Percentiles rank a stretch among this genome's conserved stretches.
Conservation (phyloP, 257 asterid genomes). For the Rehmannia glutinosa region DNA sequence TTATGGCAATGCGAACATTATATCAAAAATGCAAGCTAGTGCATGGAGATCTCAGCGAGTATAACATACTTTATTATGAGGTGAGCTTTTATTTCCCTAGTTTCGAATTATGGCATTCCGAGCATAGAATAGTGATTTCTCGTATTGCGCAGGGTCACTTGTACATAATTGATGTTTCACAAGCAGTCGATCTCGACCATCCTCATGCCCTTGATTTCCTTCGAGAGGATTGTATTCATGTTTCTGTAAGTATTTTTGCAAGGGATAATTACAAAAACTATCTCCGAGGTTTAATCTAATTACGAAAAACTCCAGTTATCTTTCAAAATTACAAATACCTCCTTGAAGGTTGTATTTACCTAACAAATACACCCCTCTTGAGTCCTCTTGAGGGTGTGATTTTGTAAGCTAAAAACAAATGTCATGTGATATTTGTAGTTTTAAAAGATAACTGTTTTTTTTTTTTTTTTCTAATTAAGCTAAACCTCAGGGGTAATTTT, state of each 20-base stretch:
- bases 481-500: no score
- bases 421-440: no score
- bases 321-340: no score
- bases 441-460: no score
- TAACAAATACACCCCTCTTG: no score
- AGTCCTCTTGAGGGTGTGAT: no score
- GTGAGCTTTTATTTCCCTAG: conserved; percentile 28
- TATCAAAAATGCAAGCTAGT: conserved; percentile 97
- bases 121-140: conserved; percentile 4
- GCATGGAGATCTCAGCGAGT: conserved; percentile 96
- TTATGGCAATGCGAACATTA: conserved; percentile 69
- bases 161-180: conserved; percentile 91
- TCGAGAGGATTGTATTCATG: conserved; percentile 80
- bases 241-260: conserved; percentile 53
- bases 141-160: conserved; percentile 66
- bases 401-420: no score
- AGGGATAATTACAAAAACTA: no score
- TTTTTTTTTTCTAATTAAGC: no score
- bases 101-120: not conserved
- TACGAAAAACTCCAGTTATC: no score
- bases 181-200: conserved; percentile 96
- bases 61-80: conserved; percentile 84
- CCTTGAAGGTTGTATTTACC: no score
- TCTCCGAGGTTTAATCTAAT: no score
- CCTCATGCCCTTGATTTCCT: conserved; percentile 94